Evolutionary conservation across 1,139 yeast genomes (phyloP).

Genomic region (Lodderomyces pseudojiufengensis): DNA sequence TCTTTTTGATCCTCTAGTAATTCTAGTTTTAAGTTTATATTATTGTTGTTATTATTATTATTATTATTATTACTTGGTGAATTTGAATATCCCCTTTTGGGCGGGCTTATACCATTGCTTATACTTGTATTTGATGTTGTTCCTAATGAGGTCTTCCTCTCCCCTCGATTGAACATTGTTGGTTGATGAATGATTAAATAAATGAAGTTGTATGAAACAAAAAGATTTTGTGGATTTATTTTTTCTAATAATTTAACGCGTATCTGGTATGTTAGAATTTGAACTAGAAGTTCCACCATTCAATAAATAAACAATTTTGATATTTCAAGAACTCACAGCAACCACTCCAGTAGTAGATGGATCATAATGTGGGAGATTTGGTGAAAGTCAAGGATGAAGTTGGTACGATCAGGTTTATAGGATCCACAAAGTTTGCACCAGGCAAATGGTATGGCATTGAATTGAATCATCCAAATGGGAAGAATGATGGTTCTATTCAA

Average conservation of each 20-base stretch:
- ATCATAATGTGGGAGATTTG: slow-evolving; percentile 31
- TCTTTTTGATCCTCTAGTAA: slow-evolving; percentile 85
- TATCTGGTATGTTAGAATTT: too few species aligned
- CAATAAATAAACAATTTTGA: too few species aligned
- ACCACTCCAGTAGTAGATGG: too few species aligned
- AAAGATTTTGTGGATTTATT: not conserved
- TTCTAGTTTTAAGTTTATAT: slow-evolving; percentile 46
- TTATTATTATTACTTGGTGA: slow-evolving; percentile 5
- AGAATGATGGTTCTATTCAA: slow-evolving; percentile 73
- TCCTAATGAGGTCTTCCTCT: slow-evolving; percentile 6
- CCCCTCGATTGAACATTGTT: slow-evolving; percentile 6
- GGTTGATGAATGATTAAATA: not conserved
- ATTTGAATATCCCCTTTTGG: slow-evolving; percentile 4
- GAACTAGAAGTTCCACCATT: too few species aligned
- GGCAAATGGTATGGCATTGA: slow-evolving; percentile 83
- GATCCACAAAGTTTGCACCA: slow-evolving; percentile 54
- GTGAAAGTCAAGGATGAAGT: slow-evolving; percentile 39
- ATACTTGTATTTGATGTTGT: slow-evolving; percentile 1
- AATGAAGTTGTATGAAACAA: not conserved
- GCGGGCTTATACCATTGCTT: slow-evolving; percentile 5
- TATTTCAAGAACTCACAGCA: too few species aligned
- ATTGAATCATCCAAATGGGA: slow-evolving; percentile 60
- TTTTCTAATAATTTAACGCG: slow-evolving; percentile 3
- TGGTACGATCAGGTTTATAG: slow-evolving; percentile 50
- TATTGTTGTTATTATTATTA: slow-evolving; percentile 3